A percentile compares a stretch with the other conserved stretches of the same genome.
These are phyloP conservation scores for Ambrosiella xylebori DNA, from an alignment of 2,329 filamentous ascomycete genomes.

Conservation along the genomic window DNA sequence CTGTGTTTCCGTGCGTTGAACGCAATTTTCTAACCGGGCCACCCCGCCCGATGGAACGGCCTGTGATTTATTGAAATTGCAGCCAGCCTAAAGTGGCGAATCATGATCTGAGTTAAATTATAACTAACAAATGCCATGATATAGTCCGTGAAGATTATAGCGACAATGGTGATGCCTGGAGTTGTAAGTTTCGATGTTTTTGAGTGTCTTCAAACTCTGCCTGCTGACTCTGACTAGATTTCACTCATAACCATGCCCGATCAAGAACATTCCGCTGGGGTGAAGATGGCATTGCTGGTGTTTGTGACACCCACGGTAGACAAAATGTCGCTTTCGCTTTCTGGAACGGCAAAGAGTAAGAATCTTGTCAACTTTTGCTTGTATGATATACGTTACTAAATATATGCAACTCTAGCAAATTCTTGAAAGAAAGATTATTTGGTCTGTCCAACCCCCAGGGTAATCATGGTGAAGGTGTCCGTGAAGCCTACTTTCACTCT, in stretches of 20 bases:
- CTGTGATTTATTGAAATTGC: not conserved
- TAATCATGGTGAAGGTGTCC: conserved; percentile 93
- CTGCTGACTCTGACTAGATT: conserved; percentile 40
- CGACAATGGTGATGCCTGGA: conserved; percentile 86
- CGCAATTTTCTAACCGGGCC: not conserved
- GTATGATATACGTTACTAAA: not conserved
- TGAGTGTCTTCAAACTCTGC: not conserved
- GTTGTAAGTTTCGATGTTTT: conserved; percentile 43
- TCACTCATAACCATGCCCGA: conserved; percentile 80
- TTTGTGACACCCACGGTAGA: conserved; percentile 74
- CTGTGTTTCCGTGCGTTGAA: not conserved
- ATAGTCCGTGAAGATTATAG: conserved; percentile 79
- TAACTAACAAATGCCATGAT: not conserved
- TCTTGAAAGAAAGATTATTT: conserved; percentile 87
- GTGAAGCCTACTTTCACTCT: conserved; percentile 89
- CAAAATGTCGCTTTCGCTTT: conserved; percentile 93
- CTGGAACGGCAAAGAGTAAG: conserved; percentile 90
- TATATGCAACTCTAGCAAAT: conserved; percentile 41
- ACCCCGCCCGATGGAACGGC: not conserved
- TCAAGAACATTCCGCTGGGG: conserved; percentile 87
- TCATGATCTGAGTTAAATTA: not conserved
- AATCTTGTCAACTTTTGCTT: not conserved
- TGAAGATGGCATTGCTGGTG: conserved; percentile 90
- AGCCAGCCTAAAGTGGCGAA: not conserved
- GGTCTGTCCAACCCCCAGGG: conserved; percentile 91